phyloP scores from a whole-genome alignment of 371 early-diverging fungal genomes.

The Lichtheimia ramosa region DNA sequence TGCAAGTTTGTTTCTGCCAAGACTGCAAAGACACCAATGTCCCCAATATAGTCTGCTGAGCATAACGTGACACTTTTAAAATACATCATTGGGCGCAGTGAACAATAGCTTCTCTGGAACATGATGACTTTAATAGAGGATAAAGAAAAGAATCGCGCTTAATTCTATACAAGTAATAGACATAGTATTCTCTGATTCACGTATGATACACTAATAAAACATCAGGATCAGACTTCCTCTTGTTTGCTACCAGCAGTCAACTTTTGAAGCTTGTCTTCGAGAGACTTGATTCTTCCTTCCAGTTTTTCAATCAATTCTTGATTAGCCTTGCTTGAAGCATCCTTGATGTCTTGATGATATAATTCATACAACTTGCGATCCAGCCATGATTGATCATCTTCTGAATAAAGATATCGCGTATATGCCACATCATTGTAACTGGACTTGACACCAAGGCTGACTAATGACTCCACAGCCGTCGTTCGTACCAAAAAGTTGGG shows the following conservation, averaged over 20 bases:
- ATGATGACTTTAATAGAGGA: no score
- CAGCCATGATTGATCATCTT: conserved; percentile 32
- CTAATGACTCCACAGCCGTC: conserved; percentile 26
- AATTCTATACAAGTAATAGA: no score
- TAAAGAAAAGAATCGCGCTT: no score
- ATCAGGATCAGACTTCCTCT: no score
- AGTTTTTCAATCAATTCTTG: conserved; percentile 46
- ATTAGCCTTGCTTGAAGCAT: conserved; percentile 10
- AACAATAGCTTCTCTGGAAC: no score
- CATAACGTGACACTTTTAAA: no score
- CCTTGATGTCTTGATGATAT: not conserved
- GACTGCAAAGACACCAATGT: no score
- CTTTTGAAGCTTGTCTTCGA: conserved; percentile 31
- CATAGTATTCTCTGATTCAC: no score
- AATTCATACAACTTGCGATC: conserved; percentile 22
- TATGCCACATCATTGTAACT: conserved; percentile 14
- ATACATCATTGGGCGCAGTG: no score
- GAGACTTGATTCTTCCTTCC: conserved; percentile 42
- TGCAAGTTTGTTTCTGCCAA: no score
- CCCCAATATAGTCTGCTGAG: no score
- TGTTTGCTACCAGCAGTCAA: not conserved
- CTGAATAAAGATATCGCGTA: conserved; percentile 23
- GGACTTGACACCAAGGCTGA: conserved; percentile 22
- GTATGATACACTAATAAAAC: no score
- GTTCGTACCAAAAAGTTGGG: conserved; percentile 18